These are phyloP conservation scores for Arthrobotrys sinensis DNA, from an alignment of 2,329 filamentous ascomycete species.

Conservation along the genomic window DNA sequence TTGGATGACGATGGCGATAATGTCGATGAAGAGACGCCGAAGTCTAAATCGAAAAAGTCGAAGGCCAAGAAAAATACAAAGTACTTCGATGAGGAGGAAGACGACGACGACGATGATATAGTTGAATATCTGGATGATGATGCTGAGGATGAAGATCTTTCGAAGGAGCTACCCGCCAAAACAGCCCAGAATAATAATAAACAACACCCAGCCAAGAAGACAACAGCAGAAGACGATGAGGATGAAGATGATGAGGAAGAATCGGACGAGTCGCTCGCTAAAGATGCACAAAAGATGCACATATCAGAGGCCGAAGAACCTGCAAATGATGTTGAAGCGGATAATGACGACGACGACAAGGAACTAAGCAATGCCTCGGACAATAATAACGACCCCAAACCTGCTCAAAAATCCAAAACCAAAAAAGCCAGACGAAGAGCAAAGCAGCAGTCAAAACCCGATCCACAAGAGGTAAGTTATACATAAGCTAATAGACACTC, in stretches of 20 bases:
- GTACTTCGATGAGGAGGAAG: slow-evolving; percentile 55
- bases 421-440: slow-evolving; percentile 51
- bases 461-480: slow-evolving; percentile 40
- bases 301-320: slow-evolving; percentile 11
- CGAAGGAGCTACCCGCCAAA: slow-evolving; percentile 28
- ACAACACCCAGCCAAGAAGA: neutral
- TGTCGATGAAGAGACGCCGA: neutral
- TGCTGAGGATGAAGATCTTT: slow-evolving; percentile 55
- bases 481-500: neutral
- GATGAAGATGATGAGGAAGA: slow-evolving; percentile 24
- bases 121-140: slow-evolving; percentile 54
- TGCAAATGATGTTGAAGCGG: neutral
- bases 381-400: slow-evolving; percentile 22
- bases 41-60: slow-evolving; percentile 50
- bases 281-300: slow-evolving; percentile 31
- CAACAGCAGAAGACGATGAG: slow-evolving; percentile 59
- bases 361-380: slow-evolving; percentile 21
- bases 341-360: neutral
- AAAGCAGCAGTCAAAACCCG: slow-evolving; percentile 39
- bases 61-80: slow-evolving; percentile 50
- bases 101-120: slow-evolving; percentile 43
- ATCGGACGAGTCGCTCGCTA: slow-evolving; percentile 38
- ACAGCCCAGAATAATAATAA: neutral
- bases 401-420: slow-evolving; percentile 13
- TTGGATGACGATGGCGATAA: slow-evolving; percentile 66